Evolutionary conservation across 2,329 filamentous ascomycete genomes (phyloP), one percentile per base, ranked within the genome.

Genomic region (Exophiala calicioides): DNA sequence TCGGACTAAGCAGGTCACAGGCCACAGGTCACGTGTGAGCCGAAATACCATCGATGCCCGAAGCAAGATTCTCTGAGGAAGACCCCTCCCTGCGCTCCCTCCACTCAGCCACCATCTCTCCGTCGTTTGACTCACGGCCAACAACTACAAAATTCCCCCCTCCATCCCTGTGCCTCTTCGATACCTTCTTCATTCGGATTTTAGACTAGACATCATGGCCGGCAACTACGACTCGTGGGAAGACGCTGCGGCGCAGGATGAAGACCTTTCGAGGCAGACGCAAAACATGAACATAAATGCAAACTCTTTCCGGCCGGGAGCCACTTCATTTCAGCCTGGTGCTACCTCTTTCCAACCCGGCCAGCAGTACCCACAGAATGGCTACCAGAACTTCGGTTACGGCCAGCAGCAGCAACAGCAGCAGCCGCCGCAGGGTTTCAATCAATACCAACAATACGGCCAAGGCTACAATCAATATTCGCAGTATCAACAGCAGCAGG

Each of bases 191-290:
- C 27, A 20, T 16, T 20, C 26, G 18, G 65, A 77, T 45, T 29
- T 10, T 21, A 34, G 12, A 21, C 19, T 18, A 8, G 15, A 21
- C 36, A 48, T 2, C 19, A 95, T 95, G 90, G 86, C 90, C 61
- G 84, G 90, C 69, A 59, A 59, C 27, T 86, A 89, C 63, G 90
- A 95, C 69, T 95, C 90, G 54, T 97, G 93, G 88, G 90, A 97
- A 73, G 88, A 90, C 63, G 83, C 84, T 62, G 77, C 84, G 44
- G 83, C 81, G 55, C 85, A 88, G 75, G 85, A 90, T 62, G 85
- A 80, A 57, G 70, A 88, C 67, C 81, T 95, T 68, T 81, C 87
- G 53, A 82, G 83, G 61, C 87, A 90, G 75, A 73, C 86, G 61
- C 81, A 85, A 67, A 88, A 89, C 68, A 67, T 90, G 63, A 86